Base-by-base conservation (phyloP, 2,329 filamentous ascomycete species). In the Alternaria hordeiaustralica region DNA sequence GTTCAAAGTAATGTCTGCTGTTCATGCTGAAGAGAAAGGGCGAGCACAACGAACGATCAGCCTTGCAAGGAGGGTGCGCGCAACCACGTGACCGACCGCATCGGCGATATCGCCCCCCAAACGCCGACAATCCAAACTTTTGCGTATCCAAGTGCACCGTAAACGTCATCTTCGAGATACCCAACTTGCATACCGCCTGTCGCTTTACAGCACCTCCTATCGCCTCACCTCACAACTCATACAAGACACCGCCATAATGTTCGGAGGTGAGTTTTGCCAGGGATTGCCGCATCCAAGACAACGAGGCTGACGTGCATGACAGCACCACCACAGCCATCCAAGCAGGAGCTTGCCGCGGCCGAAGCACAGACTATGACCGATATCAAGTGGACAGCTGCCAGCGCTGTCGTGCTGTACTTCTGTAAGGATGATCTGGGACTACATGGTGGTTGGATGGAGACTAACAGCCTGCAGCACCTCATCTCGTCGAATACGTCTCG, bases 341-440 rank as follows among this genome's bases (percentile, higher is more conserved):
- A 87, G 63, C 89, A 90, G 80, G 91, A 94, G 86, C 86, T 94
- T 78, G 86, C 86, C 70, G 67, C 63, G 53, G 76, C 75, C 47
- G 91, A 94, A 84, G 84, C 84, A 64, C 87, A 90, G 78, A 91
- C 92, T 55, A 84, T 83, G 74, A 84, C 86, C 71, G 91, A 89
- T 55, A 84, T 95, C 70, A 89, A 91, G 82, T 86, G 85, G 73
- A 90, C 90, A 66, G 77, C 90, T 59, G 86, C 87, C 43, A 88
- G 88, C 15, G 89, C 89, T 67, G 84, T 90, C 43, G 80, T 92
- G 54, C 86, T 96, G 53, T 95, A 95, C 78, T 82, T 96, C 64
- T 93, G 92, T 96, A 88, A 61, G 91, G 47, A 28, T n/a, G 33
- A 12, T 12, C 3, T 18, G 26, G n/a, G 8, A 20, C 8, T 30